Percentiles rank a stretch among this genome's conserved stretches.
phyloP scores from a whole-genome alignment of 495 filamentous ascomycete species.

The Poronia punctata region DNA sequence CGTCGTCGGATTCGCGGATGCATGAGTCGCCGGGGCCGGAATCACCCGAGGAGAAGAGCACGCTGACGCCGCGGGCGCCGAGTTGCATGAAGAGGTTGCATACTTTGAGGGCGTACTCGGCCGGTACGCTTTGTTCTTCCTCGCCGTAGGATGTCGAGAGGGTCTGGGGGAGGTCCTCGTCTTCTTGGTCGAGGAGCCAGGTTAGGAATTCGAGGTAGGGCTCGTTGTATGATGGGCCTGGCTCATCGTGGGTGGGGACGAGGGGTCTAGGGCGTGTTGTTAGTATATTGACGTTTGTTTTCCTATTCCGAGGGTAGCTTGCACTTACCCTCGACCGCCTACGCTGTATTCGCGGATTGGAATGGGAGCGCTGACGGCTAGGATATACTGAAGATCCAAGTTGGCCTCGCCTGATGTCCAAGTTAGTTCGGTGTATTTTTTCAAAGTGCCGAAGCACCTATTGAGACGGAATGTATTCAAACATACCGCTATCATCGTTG shows the following conservation, averaged over 20 bases:
- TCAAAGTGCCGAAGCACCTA: too few relatives aligned
- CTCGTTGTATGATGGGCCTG: constrained; percentile 53
- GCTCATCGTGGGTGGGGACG: constrained; percentile 55
- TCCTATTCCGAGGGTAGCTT: too few relatives aligned
- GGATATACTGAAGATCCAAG: constrained; percentile 64
- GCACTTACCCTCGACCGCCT: constrained; percentile 47
- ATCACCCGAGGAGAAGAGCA: constrained; percentile 68
- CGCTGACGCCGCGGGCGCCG: constrained; percentile 62
- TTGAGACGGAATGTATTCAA: not conserved
- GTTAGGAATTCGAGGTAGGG: constrained; percentile 69
- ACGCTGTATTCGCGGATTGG: constrained; percentile 63
- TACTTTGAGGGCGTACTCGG: constrained; percentile 53
- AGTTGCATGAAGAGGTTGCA: constrained; percentile 63
- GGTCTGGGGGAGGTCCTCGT: constrained; percentile 56
- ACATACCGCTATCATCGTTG: constrained; percentile 31
- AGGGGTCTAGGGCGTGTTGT: constrained; percentile 31
- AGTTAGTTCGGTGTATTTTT: constrained; percentile 3
- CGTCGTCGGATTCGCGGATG: constrained; percentile 52
- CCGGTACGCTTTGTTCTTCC: constrained; percentile 61
- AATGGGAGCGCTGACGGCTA: constrained; percentile 46
- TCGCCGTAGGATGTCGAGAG: constrained; percentile 73
- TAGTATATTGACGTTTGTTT: too few relatives aligned
- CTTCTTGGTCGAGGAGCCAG: constrained; percentile 29
- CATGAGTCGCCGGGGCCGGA: constrained; percentile 64
- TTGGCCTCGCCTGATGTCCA: constrained; percentile 55